phyloP scores from a whole-genome alignment of 305 asterid species.

The Euphrasia arctica region DNA sequence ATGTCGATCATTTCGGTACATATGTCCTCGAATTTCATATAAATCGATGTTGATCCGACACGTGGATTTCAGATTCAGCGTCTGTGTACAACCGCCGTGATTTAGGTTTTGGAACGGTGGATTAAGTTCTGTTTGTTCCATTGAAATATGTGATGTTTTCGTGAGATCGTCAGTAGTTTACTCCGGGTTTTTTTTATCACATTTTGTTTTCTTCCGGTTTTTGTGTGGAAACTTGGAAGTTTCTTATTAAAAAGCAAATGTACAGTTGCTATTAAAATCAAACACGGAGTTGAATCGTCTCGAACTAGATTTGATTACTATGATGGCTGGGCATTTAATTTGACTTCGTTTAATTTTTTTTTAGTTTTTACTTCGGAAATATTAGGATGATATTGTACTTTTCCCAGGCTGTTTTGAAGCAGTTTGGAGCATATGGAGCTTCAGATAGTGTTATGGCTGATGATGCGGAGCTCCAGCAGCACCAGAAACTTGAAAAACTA shows the following conservation, averaged over 20 bases:
- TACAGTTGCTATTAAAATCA: constrained; percentile 3
- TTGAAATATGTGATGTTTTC: constrained; percentile 12
- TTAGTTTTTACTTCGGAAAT: constrained; percentile 22
- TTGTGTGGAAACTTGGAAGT: no score
- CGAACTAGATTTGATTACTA: constrained; percentile 17
- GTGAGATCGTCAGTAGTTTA: constrained; percentile 13
- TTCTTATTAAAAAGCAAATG: background rate
- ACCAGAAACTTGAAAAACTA: constrained; percentile 94
- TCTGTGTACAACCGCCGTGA: background rate
- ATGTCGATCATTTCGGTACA: constrained; percentile 14
- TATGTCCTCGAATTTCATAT: constrained; percentile 15
- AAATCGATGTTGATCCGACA: constrained; percentile 6
- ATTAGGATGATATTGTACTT: constrained; percentile 16
- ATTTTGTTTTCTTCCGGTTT: no score
- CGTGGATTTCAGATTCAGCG: constrained; percentile 17
- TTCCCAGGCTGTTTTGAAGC: constrained; percentile 91
- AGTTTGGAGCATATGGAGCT: constrained; percentile 86
- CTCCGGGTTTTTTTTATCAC: no score
- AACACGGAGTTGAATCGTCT: constrained; percentile 16
- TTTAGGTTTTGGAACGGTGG: constrained; percentile 18
- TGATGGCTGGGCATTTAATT: background rate
- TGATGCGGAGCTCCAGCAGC: constrained; percentile 88
- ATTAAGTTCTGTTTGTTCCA: constrained; percentile 13
- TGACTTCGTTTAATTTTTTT: background rate
- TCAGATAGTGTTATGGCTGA: constrained; percentile 69